phyloP scores from a whole-genome alignment of 2,329 filamentous ascomycete genomes.

The Aspergillus ibericus region DNA sequence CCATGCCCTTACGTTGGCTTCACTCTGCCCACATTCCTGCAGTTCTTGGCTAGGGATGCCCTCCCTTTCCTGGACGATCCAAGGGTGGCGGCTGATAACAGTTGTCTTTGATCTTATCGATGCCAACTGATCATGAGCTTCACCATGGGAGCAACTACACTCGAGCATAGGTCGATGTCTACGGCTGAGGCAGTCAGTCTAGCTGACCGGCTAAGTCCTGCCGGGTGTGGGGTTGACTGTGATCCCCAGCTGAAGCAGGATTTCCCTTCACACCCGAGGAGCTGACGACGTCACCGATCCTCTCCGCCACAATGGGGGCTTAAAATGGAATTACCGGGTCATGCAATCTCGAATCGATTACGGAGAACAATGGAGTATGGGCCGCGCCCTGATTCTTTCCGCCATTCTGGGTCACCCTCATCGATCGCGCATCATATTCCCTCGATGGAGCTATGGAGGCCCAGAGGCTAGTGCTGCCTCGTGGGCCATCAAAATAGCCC shows the following conservation, averaged over 20 bases:
- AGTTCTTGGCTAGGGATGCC: slow-evolving; percentile 15
- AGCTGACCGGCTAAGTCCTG: not conserved
- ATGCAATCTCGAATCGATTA: not conserved
- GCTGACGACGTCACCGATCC: slow-evolving; percentile 8
- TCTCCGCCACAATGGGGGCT: slow-evolving; percentile 3
- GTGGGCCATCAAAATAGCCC: slow-evolving; percentile 5
- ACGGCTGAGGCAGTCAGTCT: not conserved
- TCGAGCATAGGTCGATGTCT: not conserved
- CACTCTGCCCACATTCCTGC: slow-evolving; percentile 9
- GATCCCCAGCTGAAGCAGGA: slow-evolving; percentile 1
- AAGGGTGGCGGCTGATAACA: not conserved
- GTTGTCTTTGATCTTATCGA: not conserved
- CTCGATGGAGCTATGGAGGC: not conserved
- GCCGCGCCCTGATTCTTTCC: not conserved
- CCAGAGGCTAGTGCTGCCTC: not conserved
- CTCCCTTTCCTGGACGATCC: not conserved
- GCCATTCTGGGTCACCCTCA: not conserved
- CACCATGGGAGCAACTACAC: not conserved
- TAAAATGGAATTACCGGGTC: not conserved
- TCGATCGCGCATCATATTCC: slow-evolving; percentile 9
- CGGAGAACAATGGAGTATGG: not conserved
- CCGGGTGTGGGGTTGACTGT: slow-evolving; percentile 1
- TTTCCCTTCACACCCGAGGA: slow-evolving; percentile 2
- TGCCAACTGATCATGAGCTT: not conserved
- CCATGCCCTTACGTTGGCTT: slow-evolving; percentile 12